A percentile compares a stretch with the other conserved stretches of the same genome.
These are phyloP conservation scores for Aspergillus diversus DNA, from an alignment of 495 filamentous ascomycete genomes.

Conservation along the genomic window DNA sequence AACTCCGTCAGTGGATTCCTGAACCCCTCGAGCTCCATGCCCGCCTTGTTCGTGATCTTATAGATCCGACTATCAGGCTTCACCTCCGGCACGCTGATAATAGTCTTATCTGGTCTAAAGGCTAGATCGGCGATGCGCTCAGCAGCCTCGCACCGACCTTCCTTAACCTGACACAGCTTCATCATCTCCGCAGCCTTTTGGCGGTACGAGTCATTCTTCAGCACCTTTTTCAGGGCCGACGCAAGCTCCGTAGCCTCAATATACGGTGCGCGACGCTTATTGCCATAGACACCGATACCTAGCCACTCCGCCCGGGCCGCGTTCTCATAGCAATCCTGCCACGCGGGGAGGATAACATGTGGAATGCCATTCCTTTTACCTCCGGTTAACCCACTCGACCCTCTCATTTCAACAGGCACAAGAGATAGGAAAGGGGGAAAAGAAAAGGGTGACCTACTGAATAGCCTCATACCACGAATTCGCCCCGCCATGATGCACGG, in stretches of 20 bases:
- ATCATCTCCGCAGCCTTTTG: constrained; percentile 23
- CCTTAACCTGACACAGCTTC: constrained; percentile 26
- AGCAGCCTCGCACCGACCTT: constrained; percentile 25
- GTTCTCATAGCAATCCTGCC: constrained; percentile 56
- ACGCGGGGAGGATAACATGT: constrained; percentile 54
- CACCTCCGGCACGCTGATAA: constrained; percentile 20
- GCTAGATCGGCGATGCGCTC: constrained; percentile 33
- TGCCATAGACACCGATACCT: constrained; percentile 54
- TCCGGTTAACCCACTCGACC: too few species aligned
- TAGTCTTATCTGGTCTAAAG: constrained; percentile 24
- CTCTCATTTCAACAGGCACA: too few species aligned
- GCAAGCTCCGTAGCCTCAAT: constrained; percentile 36
- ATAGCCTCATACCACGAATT: constrained; percentile 59
- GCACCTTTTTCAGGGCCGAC: constrained; percentile 33
- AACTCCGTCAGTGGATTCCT: constrained; percentile 4
- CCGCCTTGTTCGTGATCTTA: constrained; percentile 20
- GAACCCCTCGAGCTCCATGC: constrained; percentile 21
- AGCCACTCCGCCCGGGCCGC: constrained; percentile 52
- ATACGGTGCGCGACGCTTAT: constrained; percentile 35
- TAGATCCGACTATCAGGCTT: constrained; percentile 17
- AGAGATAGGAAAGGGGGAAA: too few species aligned
- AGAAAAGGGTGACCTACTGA: constrained; percentile 41
- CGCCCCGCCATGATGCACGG: constrained; percentile 57
- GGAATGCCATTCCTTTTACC: constrained; percentile 47
- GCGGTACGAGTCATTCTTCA: constrained; percentile 30